Evolutionary conservation across 208 protist genomes (phyloP), one percentile per base, ranked within the genome.

Genomic region (Crithidia thermophila): DNA sequence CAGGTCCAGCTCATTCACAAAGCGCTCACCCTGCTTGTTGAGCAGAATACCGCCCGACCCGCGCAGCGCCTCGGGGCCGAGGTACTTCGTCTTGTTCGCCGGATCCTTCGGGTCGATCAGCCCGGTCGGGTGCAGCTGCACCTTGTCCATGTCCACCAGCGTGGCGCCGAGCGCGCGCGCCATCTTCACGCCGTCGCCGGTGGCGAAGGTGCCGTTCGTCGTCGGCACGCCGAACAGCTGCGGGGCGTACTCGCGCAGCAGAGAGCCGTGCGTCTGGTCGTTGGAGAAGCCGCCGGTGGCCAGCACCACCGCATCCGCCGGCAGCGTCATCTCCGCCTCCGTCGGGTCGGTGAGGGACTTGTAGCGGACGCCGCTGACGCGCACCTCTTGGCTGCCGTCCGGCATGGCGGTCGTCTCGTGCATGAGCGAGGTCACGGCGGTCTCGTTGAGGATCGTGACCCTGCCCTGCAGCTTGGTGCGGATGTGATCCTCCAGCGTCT

Each of bases 11-110:
- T 98, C 97, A 78, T 99, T 93, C 46, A 94, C 79, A 72, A 99
- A 98, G 27, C 96, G 82, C 57, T 89, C 67, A 34, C 97, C 96
- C 10, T 79, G 31, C 59, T 83, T 75, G 79, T 98, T 97, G 40
- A 98, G 34, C 13, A 99, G 77, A 23, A 99, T 81, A 62, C 93
- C 98, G 31, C 98, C 98, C 13, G 85, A 87, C 21, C 94, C 98
- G 53, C 98, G 89, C 28, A 99, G 81, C 18, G 96, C 95, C 82
- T 99, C 98, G 14, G 97, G 91, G n/a, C 90, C 94, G 40, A 99
- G 86, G 67, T 94, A 95, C 80, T 98, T 98, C 47, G 86, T 93
- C 33, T 55, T 51, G 45, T 82, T 87, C 7, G 58, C 39, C 0
- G 96, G 97, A 46, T 98, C 82, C 36, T 82, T 85, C 2, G 94